phyloP scores from a whole-genome alignment of 306 rosid genomes.

The Lathyrus sativus region DNA sequence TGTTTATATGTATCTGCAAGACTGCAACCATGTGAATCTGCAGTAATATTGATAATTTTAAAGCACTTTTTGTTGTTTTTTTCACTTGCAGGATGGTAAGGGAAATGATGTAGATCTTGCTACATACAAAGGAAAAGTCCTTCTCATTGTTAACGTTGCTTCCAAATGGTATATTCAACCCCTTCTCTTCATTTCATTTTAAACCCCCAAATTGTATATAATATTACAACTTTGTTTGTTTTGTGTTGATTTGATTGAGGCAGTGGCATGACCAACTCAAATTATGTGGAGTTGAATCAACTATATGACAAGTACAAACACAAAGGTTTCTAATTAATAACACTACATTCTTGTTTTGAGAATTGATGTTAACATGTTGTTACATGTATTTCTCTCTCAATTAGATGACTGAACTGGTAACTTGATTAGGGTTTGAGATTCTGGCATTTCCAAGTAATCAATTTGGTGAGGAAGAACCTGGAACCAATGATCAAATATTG shows the following conservation, averaged over 20 bases:
- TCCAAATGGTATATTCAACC: constrained; percentile 67
- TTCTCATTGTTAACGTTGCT: constrained; percentile 85
- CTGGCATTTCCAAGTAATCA: constrained; percentile 93
- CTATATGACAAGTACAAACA: constrained; percentile 69
- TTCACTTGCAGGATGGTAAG: constrained; percentile 61
- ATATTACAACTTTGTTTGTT: constrained; percentile 12
- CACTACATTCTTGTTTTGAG: not conserved
- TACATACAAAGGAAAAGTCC: constrained; percentile 69
- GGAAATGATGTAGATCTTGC: constrained; percentile 68
- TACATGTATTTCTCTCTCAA: not conserved
- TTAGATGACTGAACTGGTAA: constrained; percentile 4
- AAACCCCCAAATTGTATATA: not conserved
- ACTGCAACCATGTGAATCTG: no score
- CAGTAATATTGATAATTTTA: not conserved
- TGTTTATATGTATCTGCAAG: not conserved
- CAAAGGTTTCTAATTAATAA: constrained; percentile 51
- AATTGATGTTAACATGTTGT: constrained; percentile 6
- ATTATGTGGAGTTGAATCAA: constrained; percentile 80
- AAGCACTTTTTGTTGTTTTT: not conserved
- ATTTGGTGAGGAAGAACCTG: constrained; percentile 85
- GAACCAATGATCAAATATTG: constrained; percentile 73
- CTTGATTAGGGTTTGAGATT: constrained; percentile 66
- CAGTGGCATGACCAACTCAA: constrained; percentile 90
- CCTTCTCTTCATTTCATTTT: not conserved
- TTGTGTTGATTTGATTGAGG: constrained; percentile 21